Evolutionary conservation across 2,329 filamentous ascomycete species (phyloP), one percentile per base, ranked within the genome.

Genomic region (Sphaerulina musiva): DNA sequence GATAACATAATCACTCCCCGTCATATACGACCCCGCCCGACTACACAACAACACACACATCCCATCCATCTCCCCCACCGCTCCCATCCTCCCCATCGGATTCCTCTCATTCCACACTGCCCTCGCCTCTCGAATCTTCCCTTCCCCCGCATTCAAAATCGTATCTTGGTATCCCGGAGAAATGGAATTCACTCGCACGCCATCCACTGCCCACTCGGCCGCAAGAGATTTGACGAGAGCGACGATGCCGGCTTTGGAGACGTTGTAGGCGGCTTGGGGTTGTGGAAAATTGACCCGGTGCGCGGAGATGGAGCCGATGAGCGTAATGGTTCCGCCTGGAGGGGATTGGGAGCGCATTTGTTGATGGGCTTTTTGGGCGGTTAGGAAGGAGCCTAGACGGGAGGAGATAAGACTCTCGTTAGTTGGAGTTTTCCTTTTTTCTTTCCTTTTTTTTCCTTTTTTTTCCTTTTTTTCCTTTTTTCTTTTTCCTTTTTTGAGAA

Each of bases 141-240:
- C 70, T 1, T 62, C 65, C 1, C 70, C 70, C 20, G 68, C 69
- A 63, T 89, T 90, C 46, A 90, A 70, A 10, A 87, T 80, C 0
- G 85, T 89, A 63, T 88, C 85, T 82, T 89, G 88, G 62, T 90
- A 90, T 0, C 86, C 86, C 0, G 87, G 87, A 39, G 78, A 82
- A 43, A 91, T 76, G 14, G 76, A 80, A 62, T 91, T 90, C 4
- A 86, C 82, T 2, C 84, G 72, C 56, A 91, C 87, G 0, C 87
- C 86, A 65, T 84, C 78, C 1, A 74, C 70, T 1, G 83, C 83
- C 86, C 86, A 90, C 69, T 91, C 87, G 0, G 83, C 85, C 0
- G 86, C 86, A 12, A 90, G 70, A 36, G 76, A 83, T 59, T 78
- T 80, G 47, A 81, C 83, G 60, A 89, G 68, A 48, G 80, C 78